Evolutionary conservation across 768 basidiomycete genomes (phyloP).

Genomic region (Kwoniella pini): DNA sequence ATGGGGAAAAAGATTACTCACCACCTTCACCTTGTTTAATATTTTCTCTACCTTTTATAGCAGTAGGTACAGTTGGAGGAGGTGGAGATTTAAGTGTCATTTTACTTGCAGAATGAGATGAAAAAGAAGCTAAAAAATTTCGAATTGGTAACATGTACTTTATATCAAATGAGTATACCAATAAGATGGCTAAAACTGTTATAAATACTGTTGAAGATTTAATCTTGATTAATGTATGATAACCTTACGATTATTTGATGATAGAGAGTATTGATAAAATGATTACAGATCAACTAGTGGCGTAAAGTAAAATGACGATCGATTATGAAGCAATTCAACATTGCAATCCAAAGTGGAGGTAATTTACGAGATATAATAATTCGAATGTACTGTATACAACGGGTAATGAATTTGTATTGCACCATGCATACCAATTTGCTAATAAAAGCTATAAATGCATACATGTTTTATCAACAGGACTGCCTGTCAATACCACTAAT

Average conservation of each 20-base stretch:
- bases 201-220: constrained; percentile 5
- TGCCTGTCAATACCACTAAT: constrained; percentile 5
- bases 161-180: background rate
- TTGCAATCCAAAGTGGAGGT: background rate
- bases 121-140: constrained; percentile 34
- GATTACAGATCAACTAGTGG: too few species aligned
- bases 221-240: background rate
- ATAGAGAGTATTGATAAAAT: too few species aligned
- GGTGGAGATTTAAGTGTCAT: constrained; percentile 48
- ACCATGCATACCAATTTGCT: too few species aligned
- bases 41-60: constrained; percentile 45
- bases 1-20: constrained; percentile 25
- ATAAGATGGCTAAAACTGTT: background rate
- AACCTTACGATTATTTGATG: background rate
- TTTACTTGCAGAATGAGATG: constrained; percentile 18
- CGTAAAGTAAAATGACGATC: too few species aligned
- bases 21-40: constrained; percentile 40
- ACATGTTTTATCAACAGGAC: constrained; percentile 1
- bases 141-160: constrained; percentile 31
- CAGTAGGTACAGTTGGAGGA: constrained; percentile 50
- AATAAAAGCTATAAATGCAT: too few species aligned
- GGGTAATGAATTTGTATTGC: too few species aligned
- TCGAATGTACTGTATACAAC: too few species aligned
- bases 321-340: background rate
- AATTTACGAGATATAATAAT: background rate